Conservation (phyloP, 2,329 filamentous ascomycete genomes). For the Pseudohalonectria lignicola region DNA sequence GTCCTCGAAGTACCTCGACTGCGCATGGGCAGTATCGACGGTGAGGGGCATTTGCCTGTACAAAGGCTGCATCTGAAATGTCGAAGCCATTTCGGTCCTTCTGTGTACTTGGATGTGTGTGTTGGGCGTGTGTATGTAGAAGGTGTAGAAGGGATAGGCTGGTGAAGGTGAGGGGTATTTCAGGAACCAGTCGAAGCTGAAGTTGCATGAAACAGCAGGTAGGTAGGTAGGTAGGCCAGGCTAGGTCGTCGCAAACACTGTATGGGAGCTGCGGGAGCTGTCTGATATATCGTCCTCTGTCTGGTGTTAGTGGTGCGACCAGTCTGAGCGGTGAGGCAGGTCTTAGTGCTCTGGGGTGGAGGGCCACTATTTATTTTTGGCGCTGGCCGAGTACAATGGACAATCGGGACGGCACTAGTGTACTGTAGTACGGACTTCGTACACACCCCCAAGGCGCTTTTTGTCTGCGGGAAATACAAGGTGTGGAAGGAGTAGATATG, state of each 20-base stretch:
- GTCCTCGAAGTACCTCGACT: slow-evolving; percentile 47
- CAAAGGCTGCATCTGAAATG: slow-evolving; percentile 38
- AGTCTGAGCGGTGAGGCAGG: background rate
- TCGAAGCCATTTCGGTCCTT: slow-evolving; percentile 33
- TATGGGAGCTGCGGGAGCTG: slow-evolving; percentile 5
- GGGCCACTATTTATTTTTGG: slow-evolving; percentile 8
- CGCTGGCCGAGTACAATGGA: slow-evolving; percentile 1
- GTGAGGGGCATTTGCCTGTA: slow-evolving; percentile 38
- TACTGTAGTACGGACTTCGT: background rate
- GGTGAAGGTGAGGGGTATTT: slow-evolving; percentile 6
- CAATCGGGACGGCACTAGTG: background rate
- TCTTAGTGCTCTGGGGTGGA: background rate
- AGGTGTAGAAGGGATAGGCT: background rate
- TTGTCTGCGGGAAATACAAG: background rate
- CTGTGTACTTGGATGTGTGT: background rate
- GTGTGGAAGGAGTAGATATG: background rate
- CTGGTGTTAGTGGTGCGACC: background rate
- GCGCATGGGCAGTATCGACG: slow-evolving; percentile 40
- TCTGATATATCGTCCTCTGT: background rate
- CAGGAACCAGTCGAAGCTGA: no score
- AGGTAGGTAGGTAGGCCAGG: background rate
- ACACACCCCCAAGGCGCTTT: background rate
- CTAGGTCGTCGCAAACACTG: slow-evolving; percentile 8
- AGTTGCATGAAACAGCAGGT: background rate
- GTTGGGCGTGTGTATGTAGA: slow-evolving; percentile 3